Conservation (phyloP, 2,329 filamentous ascomycete genomes). For the Calonectria leucothoes region DNA sequence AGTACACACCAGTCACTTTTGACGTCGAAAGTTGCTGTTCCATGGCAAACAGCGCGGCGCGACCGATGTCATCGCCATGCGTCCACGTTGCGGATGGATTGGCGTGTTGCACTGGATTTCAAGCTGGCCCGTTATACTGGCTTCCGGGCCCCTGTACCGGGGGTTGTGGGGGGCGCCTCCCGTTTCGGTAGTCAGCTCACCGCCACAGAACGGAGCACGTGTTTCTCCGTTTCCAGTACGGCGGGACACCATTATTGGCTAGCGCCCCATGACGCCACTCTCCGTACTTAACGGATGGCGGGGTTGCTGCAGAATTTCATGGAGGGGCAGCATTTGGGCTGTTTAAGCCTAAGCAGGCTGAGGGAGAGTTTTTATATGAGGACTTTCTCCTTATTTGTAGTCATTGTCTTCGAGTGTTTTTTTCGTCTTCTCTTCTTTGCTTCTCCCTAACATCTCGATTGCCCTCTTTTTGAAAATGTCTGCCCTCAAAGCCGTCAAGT, state of each 20-base stretch:
- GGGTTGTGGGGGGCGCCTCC: conserved; percentile 15
- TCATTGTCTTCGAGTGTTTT: neutral
- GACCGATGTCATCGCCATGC: conserved; percentile 45
- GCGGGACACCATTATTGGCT: conserved; percentile 35
- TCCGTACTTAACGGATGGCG: conserved; percentile 35
- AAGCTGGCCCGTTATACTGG: conserved; percentile 39
- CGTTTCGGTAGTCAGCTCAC: conserved; percentile 40
- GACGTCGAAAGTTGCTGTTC: conserved; percentile 77
- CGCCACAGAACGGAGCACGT: conserved; percentile 38
- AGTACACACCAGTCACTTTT: conserved; percentile 76
- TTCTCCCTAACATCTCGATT: neutral
- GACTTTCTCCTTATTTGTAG: conserved; percentile 1
- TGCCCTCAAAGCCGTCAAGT: conserved; percentile 82
- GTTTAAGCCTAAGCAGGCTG: neutral
- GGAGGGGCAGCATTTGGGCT: conserved; percentile 41
- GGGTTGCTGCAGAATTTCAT: conserved; percentile 48
- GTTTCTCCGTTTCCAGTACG: conserved; percentile 44
- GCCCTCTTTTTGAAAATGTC: conserved; percentile 54
- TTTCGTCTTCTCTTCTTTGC: neutral
- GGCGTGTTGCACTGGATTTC: conserved; percentile 25
- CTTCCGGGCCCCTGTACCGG: conserved; percentile 21
- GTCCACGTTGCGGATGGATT: conserved; percentile 31
- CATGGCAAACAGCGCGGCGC: conserved; percentile 57
- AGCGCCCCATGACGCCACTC: conserved; percentile 30
- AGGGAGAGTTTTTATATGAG: neutral